Evolutionary conservation across 805 yeast genomes (phyloP).

Genomic region (Wickerhamomyces subpelliculosus): DNA sequence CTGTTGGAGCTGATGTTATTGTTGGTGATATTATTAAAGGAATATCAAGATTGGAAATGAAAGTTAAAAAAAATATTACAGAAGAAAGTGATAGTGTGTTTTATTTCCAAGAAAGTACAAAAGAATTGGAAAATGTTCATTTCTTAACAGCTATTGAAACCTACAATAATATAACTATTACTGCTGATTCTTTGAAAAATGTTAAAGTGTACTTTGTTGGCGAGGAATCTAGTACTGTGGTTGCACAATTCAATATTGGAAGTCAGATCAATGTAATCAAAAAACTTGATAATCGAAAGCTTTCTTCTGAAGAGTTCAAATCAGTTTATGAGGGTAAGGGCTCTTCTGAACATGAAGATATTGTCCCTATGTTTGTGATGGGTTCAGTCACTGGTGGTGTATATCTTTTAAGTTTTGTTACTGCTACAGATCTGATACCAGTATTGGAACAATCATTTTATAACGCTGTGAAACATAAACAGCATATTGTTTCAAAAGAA

Average conservation of each 20-base stretch:
- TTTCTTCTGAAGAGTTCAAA: slow-evolving; percentile 1
- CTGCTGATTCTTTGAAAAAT: slow-evolving; percentile 14
- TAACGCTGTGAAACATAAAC: neutral
- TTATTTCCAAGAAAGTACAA: slow-evolving; percentile 4
- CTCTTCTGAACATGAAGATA: neutral
- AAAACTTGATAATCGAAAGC: neutral
- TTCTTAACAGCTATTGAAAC: slow-evolving; percentile 13
- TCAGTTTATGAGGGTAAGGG: neutral
- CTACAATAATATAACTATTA: slow-evolving; percentile 4
- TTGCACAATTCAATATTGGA: slow-evolving; percentile 14
- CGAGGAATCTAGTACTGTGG: neutral
- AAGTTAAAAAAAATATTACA: slow-evolving; percentile 3
- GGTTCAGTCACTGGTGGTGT: slow-evolving; percentile 22
- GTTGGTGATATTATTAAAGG: slow-evolving; percentile 15
- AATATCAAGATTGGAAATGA: slow-evolving; percentile 6
- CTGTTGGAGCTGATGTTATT: slow-evolving; percentile 15
- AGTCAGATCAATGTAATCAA: slow-evolving; percentile 20
- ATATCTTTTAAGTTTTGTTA: slow-evolving; percentile 14
- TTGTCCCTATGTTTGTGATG: slow-evolving; percentile 15
- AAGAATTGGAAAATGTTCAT: slow-evolving; percentile 2
- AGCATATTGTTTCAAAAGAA: slow-evolving; percentile 3
- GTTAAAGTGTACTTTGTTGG: slow-evolving; percentile 2
- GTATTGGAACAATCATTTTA: slow-evolving; percentile 3
- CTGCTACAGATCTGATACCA: neutral
- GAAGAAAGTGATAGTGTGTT: slow-evolving; percentile 11